phyloP scores from a whole-genome alignment of 306 rosid genomes.

The Corylus avellana region DNA sequence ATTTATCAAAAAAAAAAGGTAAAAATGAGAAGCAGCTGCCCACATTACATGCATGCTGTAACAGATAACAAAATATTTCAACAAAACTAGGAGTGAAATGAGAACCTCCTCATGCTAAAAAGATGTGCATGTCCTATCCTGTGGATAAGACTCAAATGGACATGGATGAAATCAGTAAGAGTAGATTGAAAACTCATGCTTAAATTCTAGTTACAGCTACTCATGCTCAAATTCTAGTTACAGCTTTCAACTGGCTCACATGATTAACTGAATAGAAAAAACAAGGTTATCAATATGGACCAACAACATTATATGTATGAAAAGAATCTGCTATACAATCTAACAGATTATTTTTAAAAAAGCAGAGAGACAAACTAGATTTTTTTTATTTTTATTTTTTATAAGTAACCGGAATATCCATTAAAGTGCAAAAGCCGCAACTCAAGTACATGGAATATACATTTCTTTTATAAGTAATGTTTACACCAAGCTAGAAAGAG shows the following conservation, averaged over 20 bases:
- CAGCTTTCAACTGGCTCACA: constrained; percentile 6
- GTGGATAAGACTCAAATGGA: constrained; percentile 1
- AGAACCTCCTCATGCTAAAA: neutral
- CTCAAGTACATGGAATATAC: no score
- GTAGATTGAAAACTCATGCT: neutral
- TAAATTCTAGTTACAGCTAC: neutral
- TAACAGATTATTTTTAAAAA: neutral
- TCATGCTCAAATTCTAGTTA: neutral
- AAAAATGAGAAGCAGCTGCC: no score
- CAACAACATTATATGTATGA: neutral
- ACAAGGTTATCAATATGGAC: neutral
- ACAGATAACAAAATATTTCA: neutral
- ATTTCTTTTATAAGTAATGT: no score
- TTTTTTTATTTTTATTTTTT: no score
- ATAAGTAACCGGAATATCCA: no score
- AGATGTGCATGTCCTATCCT: neutral
- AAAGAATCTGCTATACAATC: neutral
- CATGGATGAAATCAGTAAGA: neutral
- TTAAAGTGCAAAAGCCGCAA: no score
- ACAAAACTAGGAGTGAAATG: neutral
- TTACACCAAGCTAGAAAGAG: no score
- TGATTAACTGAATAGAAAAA: neutral
- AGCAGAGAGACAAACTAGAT: no score
- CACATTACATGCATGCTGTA: neutral
- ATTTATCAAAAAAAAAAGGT: no score